These are phyloP conservation scores for Fagopyrum tataricum DNA, from an alignment of 148 eudicot species.

Conservation along the genomic window DNA sequence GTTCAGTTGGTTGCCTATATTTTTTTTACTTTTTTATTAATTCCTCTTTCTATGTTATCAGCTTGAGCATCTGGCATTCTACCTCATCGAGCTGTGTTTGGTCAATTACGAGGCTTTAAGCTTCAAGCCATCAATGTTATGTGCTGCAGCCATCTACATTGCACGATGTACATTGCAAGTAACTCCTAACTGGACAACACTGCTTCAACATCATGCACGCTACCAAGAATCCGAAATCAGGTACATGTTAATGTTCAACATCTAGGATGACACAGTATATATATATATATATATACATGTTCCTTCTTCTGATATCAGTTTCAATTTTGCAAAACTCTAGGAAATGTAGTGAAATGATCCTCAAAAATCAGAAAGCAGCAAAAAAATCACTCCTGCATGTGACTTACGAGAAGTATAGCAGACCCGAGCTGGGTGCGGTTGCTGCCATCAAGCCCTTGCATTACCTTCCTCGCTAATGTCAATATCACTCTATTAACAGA, in stretches of 20 bases:
- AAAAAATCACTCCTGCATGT: conserved; percentile 43
- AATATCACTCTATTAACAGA: background rate
- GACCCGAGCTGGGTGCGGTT: conserved; percentile 34
- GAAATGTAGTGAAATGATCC: conserved; percentile 69
- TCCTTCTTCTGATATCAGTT: background rate
- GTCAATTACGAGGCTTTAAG: conserved; percentile 66
- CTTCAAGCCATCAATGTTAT: conserved; percentile 73
- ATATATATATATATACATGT: too few species aligned
- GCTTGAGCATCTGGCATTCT: conserved; percentile 87
- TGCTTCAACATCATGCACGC: conserved; percentile 53
- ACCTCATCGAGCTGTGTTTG: conserved; percentile 81
- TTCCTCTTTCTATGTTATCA: conserved; percentile 18
- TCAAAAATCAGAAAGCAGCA: conserved; percentile 64
- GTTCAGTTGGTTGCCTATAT: background rate
- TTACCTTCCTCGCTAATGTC: conserved; percentile 33
- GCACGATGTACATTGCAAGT: conserved; percentile 61
- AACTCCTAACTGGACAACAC: conserved; percentile 64
- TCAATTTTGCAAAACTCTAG: conserved; percentile 27
- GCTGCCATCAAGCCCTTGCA: conserved; percentile 53
- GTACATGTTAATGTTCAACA: conserved; percentile 21
- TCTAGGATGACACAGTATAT: too few species aligned
- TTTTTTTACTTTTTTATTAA: background rate
- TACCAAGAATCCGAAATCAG: conserved; percentile 60
- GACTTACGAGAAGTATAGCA: conserved; percentile 53
- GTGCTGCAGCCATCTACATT: conserved; percentile 83